A percentile compares a stretch with the other conserved stretches of the same genome.
phyloP scores from a whole-genome alignment of 805 yeast species.

The Spathaspora boniae region DNA sequence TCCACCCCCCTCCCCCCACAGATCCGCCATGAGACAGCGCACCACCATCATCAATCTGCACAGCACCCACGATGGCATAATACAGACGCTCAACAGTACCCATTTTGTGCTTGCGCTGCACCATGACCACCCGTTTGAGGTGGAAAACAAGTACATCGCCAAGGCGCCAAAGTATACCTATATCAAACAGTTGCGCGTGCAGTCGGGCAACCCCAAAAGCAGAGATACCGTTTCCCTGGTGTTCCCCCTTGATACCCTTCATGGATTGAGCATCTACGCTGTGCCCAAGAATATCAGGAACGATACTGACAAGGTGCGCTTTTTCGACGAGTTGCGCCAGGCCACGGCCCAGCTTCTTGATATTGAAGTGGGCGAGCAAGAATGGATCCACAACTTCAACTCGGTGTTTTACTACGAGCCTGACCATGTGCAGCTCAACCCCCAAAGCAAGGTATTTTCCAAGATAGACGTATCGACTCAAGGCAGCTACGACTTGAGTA shows the following conservation, averaged over 20 bases:
- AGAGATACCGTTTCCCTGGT: conserved; percentile 13
- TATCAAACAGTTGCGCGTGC: conserved; percentile 20
- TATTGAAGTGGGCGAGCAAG: conserved; percentile 12
- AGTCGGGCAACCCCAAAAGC: conserved; percentile 4
- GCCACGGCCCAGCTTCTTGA: conserved; percentile 17
- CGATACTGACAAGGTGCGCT: conserved; percentile 13
- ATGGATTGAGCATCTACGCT: conserved; percentile 30
- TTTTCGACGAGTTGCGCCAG: conserved; percentile 19
- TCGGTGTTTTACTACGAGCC: conserved; percentile 25
- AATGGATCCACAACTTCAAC: conserved; percentile 27
- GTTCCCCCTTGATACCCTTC: conserved; percentile 23
- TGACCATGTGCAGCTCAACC: conserved; percentile 5
- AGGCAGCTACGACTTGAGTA: conserved; percentile 4
- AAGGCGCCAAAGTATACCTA: conserved; percentile 10
- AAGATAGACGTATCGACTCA: background rate
- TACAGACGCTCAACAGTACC: conserved; percentile 13
- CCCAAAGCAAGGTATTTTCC: conserved; percentile 3
- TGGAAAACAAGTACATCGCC: conserved; percentile 17
- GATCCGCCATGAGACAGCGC: conserved; percentile 25
- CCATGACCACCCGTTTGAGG: conserved; percentile 9
- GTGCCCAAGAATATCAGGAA: conserved; percentile 19
- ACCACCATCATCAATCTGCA: conserved; percentile 28
- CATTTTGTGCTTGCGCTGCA: conserved; percentile 11
- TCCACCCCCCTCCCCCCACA: no score
- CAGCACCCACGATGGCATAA: conserved; percentile 20